Conservation (phyloP, 495 filamentous ascomycete species). For the Lepraria neglecta region DNA sequence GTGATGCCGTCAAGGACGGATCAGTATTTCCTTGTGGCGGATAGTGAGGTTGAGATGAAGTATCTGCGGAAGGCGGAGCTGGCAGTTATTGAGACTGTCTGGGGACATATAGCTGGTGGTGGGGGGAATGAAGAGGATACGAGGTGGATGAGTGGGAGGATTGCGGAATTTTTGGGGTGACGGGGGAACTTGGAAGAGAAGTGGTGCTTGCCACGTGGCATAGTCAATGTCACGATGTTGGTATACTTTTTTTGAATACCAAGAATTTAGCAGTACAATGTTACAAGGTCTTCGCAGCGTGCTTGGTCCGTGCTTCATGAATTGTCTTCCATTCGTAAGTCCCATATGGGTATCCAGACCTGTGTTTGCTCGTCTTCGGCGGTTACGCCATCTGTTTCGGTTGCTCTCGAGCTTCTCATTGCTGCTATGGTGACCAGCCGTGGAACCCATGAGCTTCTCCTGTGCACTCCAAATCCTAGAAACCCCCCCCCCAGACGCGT, state of each 20-base stretch:
- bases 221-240: background rate
- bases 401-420: too few relatives aligned
- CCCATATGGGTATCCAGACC: too few relatives aligned
- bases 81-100: conserved; percentile 39
- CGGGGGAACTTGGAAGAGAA: background rate
- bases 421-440: too few relatives aligned
- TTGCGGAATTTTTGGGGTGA: conserved; percentile 26
- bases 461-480: too few relatives aligned
- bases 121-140: conserved; percentile 38
- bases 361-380: too few relatives aligned
- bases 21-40: conserved; percentile 41
- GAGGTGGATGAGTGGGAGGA: conserved; percentile 33
- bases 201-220: background rate
- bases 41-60: conserved; percentile 39
- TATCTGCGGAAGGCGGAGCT: conserved; percentile 36
- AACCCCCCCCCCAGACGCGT: too few relatives aligned
- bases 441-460: too few relatives aligned
- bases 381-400: too few relatives aligned
- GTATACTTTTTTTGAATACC: background rate
- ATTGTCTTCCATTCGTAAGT: too few relatives aligned
- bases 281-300: too few relatives aligned
- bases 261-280: too few relatives aligned
- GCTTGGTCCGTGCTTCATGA: too few relatives aligned
- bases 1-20: conserved; percentile 44
- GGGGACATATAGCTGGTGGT: conserved; percentile 44